Evolutionary conservation across 164 flowering plant genomes (phyloP), one percentile per base, ranked within the genome.

Genomic region (Warburgia ugandensis): DNA sequence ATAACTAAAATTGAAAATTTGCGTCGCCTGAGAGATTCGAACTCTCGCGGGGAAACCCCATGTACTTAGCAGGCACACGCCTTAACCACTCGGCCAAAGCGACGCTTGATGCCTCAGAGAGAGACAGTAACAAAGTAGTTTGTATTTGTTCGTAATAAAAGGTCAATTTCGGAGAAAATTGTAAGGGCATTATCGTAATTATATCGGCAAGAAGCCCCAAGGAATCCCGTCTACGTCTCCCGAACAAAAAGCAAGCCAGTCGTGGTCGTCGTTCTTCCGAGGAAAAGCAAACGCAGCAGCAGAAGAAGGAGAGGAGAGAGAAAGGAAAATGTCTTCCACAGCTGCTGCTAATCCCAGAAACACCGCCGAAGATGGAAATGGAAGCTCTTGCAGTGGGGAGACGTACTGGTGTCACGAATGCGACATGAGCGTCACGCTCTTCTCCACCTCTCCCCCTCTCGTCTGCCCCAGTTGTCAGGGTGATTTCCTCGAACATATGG

Each of bases 11-110:
- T n/a, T n/a, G n/a, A n/a, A n/a, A n/a, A n/a, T n/a, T n/a, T 2
- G 4, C 79, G 82, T 62, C 75, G 79, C 79, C 79, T 77, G 79
- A 77, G 82, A 77, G 82, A 74, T 77, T 77, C 82, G 77, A 74
- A 77, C 82, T 74, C 79, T 77, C 77, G 77, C 82, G 81, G 72
- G 78, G 65, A 62, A 55, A 65, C 62, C 70, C 70, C 70, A 70
- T 92, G 95, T 83, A 88, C 96, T 88, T 85, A 88, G 96, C 98
- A 92, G 98, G 98, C 96, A 88, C 96, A 88, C 96, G 96, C 98
- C 96, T 88, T 84, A 92, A 88, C 96, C 96, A 92, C 96, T 92
- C 98, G 96, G 96, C 98, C 95, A 87, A 91, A 87, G 78, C 81
- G 79, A 54, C 76, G 35, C n/a, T n/a, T n/a, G n/a, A n/a, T n/a